A percentile compares a stretch with the other conserved stretches of the same genome.
phyloP scores from a whole-genome alignment of 257 asterid genomes.

The Craterostigma plantagineum region DNA sequence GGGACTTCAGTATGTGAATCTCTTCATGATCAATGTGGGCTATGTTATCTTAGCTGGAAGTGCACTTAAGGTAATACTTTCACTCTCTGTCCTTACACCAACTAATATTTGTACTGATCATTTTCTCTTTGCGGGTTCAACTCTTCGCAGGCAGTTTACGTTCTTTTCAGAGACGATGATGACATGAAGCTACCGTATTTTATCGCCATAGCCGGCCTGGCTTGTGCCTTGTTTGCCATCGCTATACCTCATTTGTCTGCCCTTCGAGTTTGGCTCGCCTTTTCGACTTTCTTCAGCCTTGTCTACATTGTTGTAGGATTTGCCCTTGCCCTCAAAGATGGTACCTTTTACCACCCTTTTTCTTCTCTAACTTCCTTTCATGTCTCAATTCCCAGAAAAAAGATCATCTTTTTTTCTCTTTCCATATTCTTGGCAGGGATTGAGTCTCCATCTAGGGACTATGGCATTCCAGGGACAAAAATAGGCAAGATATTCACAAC shows the following conservation, averaged over 20 bases:
- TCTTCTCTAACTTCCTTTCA: too few species aligned
- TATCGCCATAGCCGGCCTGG: slow-evolving; percentile 1
- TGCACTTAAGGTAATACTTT: neutral
- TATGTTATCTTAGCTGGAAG: slow-evolving; percentile 3
- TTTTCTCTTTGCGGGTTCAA: too few species aligned
- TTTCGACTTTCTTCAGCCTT: slow-evolving; percentile 1
- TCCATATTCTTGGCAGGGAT: too few species aligned
- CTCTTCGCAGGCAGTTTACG: neutral
- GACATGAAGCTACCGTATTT: slow-evolving; percentile 3
- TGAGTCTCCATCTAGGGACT: slow-evolving; percentile 28
- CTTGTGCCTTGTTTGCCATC: neutral
- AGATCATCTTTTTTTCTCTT: too few species aligned
- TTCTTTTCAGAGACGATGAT: neutral
- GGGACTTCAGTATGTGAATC: slow-evolving; percentile 4
- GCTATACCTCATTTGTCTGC: slow-evolving; percentile 4
- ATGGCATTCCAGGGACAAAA: slow-evolving; percentile 26
- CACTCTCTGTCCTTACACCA: neutral
- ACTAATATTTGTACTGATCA: too few species aligned
- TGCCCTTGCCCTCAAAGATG: slow-evolving; percentile 1
- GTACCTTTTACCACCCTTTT: neutral
- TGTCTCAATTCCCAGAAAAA: too few species aligned
- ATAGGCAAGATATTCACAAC: slow-evolving; percentile 26
- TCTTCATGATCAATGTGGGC: slow-evolving; percentile 5
- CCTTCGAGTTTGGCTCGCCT: slow-evolving; percentile 3
- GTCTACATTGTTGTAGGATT: neutral